Conservation (phyloP, 768 basidiomycete genomes). For the Russula virescens region DNA sequence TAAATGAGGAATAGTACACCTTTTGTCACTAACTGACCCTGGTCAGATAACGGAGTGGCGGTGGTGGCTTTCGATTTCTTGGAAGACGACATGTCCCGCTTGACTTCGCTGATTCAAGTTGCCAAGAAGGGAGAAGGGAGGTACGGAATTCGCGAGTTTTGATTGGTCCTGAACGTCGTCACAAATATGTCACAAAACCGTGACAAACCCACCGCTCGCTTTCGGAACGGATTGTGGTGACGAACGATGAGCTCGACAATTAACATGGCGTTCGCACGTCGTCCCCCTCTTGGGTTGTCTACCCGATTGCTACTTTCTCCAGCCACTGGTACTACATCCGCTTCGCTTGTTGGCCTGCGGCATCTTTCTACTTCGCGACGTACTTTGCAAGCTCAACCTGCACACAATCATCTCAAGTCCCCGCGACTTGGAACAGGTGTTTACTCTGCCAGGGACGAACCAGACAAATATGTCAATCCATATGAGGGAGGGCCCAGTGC, state of each 20-base stretch:
- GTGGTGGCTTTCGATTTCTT: slow-evolving; percentile 57
- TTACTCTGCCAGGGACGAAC: slow-evolving; percentile 36
- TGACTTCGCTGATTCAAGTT: too few species aligned
- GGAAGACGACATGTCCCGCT: slow-evolving; percentile 42
- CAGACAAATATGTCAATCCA: slow-evolving; percentile 53
- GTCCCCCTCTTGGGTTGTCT: slow-evolving; percentile 47
- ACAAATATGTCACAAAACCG: slow-evolving; percentile 21
- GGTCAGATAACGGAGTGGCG: slow-evolving; percentile 53
- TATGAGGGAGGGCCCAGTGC: slow-evolving; percentile 82
- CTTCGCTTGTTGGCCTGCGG: slow-evolving; percentile 43
- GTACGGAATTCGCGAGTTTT: slow-evolving; percentile 30
- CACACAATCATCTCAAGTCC: slow-evolving; percentile 29
- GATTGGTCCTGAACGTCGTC: slow-evolving; percentile 41
- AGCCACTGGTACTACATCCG: slow-evolving; percentile 27
- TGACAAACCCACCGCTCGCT: not conserved
- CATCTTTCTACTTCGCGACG: slow-evolving; percentile 39
- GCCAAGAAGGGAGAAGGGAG: too few species aligned
- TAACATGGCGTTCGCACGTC: slow-evolving; percentile 55
- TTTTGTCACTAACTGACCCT: slow-evolving; percentile 52
- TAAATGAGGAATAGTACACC: not conserved
- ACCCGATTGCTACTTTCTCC: slow-evolving; percentile 37
- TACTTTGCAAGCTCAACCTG: slow-evolving; percentile 24
- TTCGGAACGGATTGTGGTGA: slow-evolving; percentile 23
- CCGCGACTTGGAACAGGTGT: slow-evolving; percentile 32
- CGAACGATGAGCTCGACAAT: slow-evolving; percentile 40